Percentiles rank a stretch among this genome's conserved stretches.
phyloP scores from a whole-genome alignment of 129 eudicot species.

The Helianthus tuberosus region DNA sequence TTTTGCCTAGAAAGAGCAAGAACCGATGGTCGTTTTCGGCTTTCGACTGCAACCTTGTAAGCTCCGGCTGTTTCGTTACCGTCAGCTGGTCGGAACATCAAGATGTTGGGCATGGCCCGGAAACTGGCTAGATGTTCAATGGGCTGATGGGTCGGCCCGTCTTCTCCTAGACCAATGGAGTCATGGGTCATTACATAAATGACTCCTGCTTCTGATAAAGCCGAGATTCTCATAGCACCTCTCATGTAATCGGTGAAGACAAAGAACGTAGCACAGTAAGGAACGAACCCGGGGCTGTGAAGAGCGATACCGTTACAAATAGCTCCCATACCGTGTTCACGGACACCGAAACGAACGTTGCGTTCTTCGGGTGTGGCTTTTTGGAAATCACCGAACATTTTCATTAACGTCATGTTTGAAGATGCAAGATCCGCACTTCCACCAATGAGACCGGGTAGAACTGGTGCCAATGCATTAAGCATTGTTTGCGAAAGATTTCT shows the following conservation, averaged over 20 bases:
- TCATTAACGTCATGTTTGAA: conserved; percentile 94
- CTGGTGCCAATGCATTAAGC: conserved; percentile 81
- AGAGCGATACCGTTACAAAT: conserved; percentile 92
- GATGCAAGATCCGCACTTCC: conserved; percentile 99
- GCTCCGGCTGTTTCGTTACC: conserved; percentile 97
- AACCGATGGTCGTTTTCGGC: conserved; percentile 71
- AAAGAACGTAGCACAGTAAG: conserved; percentile 96
- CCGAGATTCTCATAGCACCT: conserved; percentile 92
- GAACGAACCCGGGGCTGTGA: conserved; percentile 85
- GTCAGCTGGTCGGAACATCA: conserved; percentile 98
- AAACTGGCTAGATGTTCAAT: conserved; percentile 95
- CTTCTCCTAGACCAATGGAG: conserved; percentile 95
- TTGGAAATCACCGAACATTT: conserved; percentile 93
- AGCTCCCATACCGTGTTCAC: conserved; percentile 98
- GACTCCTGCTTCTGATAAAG: conserved; percentile 86
- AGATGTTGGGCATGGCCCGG: conserved; percentile 95
- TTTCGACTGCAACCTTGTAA: conserved; percentile 79
- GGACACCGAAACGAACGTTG: conserved; percentile 86
- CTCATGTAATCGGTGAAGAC: conserved; percentile 99
- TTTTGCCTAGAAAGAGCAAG: conserved; percentile 96
- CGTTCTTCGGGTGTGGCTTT: conserved; percentile 94
- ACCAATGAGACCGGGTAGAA: conserved; percentile 88
- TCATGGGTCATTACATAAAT: conserved; percentile 97
- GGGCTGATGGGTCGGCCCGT: conserved; percentile 98
- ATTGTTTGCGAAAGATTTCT: conserved; percentile 82